phyloP scores from a whole-genome alignment of 305 asterid species.

The Rubia tinctorum region DNA sequence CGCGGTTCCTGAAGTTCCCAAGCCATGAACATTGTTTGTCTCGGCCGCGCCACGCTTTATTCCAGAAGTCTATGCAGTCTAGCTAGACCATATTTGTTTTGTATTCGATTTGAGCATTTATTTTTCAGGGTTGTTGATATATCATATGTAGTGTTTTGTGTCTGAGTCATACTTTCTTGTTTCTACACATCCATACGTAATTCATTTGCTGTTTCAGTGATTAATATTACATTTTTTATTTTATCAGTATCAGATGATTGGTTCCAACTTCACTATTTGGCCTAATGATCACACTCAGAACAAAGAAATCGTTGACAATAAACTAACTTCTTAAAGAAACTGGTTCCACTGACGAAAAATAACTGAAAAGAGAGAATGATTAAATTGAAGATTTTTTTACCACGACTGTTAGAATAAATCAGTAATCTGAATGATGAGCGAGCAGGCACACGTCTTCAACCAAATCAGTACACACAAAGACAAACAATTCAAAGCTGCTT shows the following conservation, averaged over 20 bases:
- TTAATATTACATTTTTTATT: neutral
- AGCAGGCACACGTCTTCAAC: too few species aligned
- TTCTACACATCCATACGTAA: neutral
- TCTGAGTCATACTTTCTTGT: neutral
- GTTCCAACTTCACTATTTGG: neutral
- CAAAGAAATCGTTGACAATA: neutral
- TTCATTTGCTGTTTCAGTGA: slow-evolving; percentile 7
- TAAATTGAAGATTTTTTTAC: too few species aligned
- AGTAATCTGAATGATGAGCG: too few species aligned
- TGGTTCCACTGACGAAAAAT: neutral
- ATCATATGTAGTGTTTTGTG: neutral
- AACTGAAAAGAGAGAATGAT: neutral
- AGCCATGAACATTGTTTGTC: slow-evolving; percentile 18
- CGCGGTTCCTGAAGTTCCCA: slow-evolving; percentile 15
- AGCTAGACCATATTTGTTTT: neutral
- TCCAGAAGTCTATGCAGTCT: slow-evolving; percentile 9
- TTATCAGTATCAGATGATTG: neutral
- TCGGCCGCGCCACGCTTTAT: neutral
- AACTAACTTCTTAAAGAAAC: neutral
- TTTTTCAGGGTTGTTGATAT: neutral
- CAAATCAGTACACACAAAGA: too few species aligned
- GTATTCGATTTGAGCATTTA: slow-evolving; percentile 1
- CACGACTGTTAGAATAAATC: too few species aligned
- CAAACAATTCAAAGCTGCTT: too few species aligned
- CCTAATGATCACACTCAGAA: neutral